Percentiles rank a stretch among this genome's conserved stretches.
Conservation (phyloP, 73 alveolate genomes). For the Tetrahymena malaccensis region DNA sequence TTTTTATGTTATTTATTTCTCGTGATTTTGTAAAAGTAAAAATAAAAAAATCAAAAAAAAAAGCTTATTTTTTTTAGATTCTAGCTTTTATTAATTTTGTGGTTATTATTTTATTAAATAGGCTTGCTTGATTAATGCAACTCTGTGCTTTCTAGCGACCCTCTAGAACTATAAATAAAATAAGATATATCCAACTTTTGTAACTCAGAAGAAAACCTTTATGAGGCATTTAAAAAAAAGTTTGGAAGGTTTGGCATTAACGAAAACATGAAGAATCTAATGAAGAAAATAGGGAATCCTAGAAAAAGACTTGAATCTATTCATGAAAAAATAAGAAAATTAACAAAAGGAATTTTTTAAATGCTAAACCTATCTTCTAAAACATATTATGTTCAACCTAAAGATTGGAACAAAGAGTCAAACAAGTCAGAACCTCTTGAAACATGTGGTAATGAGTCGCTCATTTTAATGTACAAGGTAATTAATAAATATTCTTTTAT, state of each 20-base stretch:
- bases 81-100: neutral
- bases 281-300: neutral
- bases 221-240: neutral
- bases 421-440: neutral
- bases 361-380: neutral
- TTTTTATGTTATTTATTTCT: neutral
- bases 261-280: neutral
- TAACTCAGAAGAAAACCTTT: neutral
- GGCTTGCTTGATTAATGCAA: neutral
- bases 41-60: neutral
- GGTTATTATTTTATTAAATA: neutral
- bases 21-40: too few species aligned
- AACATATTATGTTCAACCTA: neutral
- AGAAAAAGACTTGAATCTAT: neutral
- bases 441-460: neutral
- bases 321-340: neutral
- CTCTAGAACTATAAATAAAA: neutral
- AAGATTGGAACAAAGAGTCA: neutral
- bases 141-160: neutral
- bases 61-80: neutral
- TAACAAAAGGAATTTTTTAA: neutral
- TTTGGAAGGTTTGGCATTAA: neutral
- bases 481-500: neutral
- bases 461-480: neutral
- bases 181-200: neutral